phyloP scores from a whole-genome alignment of 306 rosid genomes.

The Vigna trinervia region DNA sequence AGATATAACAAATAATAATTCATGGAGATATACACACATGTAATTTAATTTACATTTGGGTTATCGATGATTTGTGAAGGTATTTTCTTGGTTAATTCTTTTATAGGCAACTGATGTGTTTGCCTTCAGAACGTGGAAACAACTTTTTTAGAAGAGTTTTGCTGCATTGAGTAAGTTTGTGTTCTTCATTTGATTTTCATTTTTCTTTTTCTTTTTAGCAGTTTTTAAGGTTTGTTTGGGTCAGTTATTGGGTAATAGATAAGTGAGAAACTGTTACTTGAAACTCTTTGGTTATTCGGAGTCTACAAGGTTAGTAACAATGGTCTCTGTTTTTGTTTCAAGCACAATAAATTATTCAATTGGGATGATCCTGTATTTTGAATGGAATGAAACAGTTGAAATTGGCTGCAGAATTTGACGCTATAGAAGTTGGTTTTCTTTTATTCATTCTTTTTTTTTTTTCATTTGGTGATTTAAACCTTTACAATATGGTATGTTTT shows the following conservation, averaged over 20 bases:
- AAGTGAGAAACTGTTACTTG: constrained; percentile 36
- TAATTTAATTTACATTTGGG: constrained; percentile 47
- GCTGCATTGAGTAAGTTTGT: constrained; percentile 53
- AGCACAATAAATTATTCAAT: constrained; percentile 46
- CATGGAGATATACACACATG: constrained; percentile 9
- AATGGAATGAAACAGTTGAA: constrained; percentile 63
- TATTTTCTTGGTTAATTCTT: constrained; percentile 51
- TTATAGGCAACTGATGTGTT: constrained; percentile 44
- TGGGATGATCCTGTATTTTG: constrained; percentile 44
- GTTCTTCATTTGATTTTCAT: constrained; percentile 30
- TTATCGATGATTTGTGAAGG: constrained; percentile 33
- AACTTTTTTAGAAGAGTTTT: constrained; percentile 28
- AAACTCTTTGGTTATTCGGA: constrained; percentile 39
- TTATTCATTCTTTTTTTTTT: not conserved
- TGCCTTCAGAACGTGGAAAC: constrained; percentile 43
- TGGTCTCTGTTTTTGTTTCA: constrained; percentile 52
- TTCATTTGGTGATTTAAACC: constrained; percentile 15
- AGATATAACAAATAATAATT: not conserved
- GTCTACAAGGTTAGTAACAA: constrained; percentile 38
- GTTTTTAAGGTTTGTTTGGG: constrained; percentile 38
- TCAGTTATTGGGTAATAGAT: constrained; percentile 35
- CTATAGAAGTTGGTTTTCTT: constrained; percentile 56
- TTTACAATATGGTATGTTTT: constrained; percentile 18
- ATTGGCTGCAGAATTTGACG: constrained; percentile 55
- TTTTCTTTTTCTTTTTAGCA: constrained; percentile 8